Percentiles rank a stretch among this genome's conserved stretches.
Conservation (phyloP, 306 rosid species). For the Gynostemma pentaphyllum region DNA sequence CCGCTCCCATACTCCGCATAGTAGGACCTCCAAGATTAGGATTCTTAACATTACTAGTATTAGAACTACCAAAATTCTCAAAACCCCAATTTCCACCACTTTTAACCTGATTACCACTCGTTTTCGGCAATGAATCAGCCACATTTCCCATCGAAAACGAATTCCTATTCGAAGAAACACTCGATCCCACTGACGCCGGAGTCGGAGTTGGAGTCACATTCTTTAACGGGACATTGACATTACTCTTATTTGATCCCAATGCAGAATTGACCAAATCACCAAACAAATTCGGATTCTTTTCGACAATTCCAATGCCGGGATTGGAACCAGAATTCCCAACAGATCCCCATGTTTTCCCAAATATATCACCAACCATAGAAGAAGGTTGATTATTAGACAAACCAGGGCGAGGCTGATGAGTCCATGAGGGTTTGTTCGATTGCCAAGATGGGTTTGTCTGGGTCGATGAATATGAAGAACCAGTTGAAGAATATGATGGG, state of each 20-base stretch:
- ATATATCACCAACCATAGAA: slow-evolving; percentile 90
- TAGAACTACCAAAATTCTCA: slow-evolving; percentile 17
- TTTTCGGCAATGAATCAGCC: slow-evolving; percentile 61
- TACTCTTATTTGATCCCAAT: slow-evolving; percentile 44
- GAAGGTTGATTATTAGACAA: slow-evolving; percentile 34
- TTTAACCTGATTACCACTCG: slow-evolving; percentile 13
- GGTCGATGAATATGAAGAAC: slow-evolving; percentile 14
- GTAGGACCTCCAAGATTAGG: slow-evolving; percentile 54
- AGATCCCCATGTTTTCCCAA: slow-evolving; percentile 79
- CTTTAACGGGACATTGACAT: slow-evolving; percentile 50
- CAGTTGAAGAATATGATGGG: slow-evolving; percentile 25
- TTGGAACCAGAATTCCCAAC: slow-evolving; percentile 25
- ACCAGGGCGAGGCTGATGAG: slow-evolving; percentile 64
- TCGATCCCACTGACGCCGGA: slow-evolving; percentile 1
- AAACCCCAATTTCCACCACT: slow-evolving; percentile 41
- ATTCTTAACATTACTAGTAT: slow-evolving; percentile 19
- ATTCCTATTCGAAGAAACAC: slow-evolving; percentile 16
- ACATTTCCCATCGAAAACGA: slow-evolving; percentile 64
- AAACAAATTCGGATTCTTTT: slow-evolving; percentile 77
- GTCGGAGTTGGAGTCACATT: slow-evolving; percentile 30
- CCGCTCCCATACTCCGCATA: slow-evolving; percentile 19
- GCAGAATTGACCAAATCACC: slow-evolving; percentile 85
- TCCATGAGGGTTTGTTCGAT: slow-evolving; percentile 66
- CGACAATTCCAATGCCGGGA: slow-evolving; percentile 36
- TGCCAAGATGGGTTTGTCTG: slow-evolving; percentile 52